phyloP scores from a whole-genome alignment of 805 yeast species.

The Cyberlindnera subsufficiens region DNA sequence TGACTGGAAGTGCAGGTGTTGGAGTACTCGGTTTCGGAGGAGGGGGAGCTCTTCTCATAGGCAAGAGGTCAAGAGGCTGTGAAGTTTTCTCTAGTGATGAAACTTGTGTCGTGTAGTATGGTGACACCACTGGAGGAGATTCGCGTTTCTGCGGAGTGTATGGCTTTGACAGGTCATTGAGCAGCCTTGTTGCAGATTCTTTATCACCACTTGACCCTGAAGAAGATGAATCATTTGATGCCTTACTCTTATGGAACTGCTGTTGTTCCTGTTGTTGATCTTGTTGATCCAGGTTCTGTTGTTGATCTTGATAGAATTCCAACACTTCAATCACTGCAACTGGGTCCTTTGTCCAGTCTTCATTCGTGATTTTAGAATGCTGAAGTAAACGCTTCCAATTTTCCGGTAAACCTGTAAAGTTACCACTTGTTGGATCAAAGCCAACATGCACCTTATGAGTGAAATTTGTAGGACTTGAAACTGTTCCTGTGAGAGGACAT shows the following conservation, averaged over 20 bases:
- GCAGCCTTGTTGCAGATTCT: constrained; percentile 19
- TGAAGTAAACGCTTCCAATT: constrained; percentile 86
- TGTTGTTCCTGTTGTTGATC: constrained; percentile 1
- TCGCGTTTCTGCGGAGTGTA: constrained; percentile 38
- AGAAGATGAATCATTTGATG: constrained; percentile 19
- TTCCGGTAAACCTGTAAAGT: constrained; percentile 87
- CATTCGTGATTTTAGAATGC: constrained; percentile 84
- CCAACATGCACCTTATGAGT: constrained; percentile 92
- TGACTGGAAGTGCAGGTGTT: not conserved
- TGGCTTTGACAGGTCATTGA: constrained; percentile 41
- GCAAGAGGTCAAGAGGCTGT: constrained; percentile 30
- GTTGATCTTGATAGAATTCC: constrained; percentile 59
- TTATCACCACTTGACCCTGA: constrained; percentile 14
- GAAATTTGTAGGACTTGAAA: constrained; percentile 90
- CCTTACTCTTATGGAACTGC: constrained; percentile 15
- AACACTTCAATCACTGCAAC: constrained; percentile 91
- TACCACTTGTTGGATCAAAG: constrained; percentile 78
- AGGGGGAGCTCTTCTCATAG: constrained; percentile 51
- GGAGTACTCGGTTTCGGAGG: constrained; percentile 33
- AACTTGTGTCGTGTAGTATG: constrained; percentile 17
- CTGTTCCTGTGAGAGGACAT: constrained; percentile 59
- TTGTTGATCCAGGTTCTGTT: constrained; percentile 11
- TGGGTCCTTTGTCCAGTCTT: constrained; percentile 90
- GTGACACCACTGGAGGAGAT: constrained; percentile 31
- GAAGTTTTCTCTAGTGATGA: not conserved